Conservation (phyloP, 2,329 filamentous ascomycete species). For the Truncatella angustata region DNA sequence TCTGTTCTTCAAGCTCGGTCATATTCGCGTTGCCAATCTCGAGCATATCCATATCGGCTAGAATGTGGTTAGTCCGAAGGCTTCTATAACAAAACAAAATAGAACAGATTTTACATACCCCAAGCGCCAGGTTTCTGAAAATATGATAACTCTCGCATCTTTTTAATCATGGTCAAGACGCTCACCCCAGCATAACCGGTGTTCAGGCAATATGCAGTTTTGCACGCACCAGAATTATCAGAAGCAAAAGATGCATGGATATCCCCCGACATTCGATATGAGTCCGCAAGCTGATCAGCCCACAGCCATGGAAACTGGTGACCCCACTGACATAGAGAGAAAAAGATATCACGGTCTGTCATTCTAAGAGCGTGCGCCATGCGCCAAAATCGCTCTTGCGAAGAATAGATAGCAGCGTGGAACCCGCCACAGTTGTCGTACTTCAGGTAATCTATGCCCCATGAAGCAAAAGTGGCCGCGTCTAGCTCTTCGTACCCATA, state of each 20-base stretch:
- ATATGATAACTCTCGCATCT: conserved; percentile 30
- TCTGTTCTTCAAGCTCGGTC: conserved; percentile 36
- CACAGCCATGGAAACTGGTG: conserved; percentile 22
- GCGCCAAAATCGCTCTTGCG: conserved; percentile 43
- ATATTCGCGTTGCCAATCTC: conserved; percentile 38
- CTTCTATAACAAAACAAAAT: not conserved
- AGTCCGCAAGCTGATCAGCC: conserved; percentile 33
- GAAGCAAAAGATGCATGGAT: conserved; percentile 26
- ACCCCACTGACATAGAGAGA: conserved; percentile 31
- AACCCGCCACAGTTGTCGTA: conserved; percentile 55
- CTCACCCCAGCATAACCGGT: conserved; percentile 17
- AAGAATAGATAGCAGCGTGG: conserved; percentile 18
- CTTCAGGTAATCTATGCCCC: conserved; percentile 52
- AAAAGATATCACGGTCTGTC: conserved; percentile 35
- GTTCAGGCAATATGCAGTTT: conserved; percentile 32
- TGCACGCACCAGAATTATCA: conserved; percentile 23
- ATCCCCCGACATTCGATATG: conserved; percentile 37
- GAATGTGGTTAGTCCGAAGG: not conserved
- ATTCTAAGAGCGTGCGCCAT: conserved; percentile 33
- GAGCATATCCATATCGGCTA: conserved; percentile 39
- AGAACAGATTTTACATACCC: conserved; percentile 20
- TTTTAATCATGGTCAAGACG: conserved; percentile 30
- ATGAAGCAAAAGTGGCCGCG: conserved; percentile 48
- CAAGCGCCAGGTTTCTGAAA: conserved; percentile 29
- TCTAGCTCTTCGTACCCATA: conserved; percentile 46